Percentiles rank a stretch among this genome's conserved stretches.
Evolutionary conservation across 768 basidiomycete genomes (phyloP).

Genomic region (Boletus sensibilis): DNA sequence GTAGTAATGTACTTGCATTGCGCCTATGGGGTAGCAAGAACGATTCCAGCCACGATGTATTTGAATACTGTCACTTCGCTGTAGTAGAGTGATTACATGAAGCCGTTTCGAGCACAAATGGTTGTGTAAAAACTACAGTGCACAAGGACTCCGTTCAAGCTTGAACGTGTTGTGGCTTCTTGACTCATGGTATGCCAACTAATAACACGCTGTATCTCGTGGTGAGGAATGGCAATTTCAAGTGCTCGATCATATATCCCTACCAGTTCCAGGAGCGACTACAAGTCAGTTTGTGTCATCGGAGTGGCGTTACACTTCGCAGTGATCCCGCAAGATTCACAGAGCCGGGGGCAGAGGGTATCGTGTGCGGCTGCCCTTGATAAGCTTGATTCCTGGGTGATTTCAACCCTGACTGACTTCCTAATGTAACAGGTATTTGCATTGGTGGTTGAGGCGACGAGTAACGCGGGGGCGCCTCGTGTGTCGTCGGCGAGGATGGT

Average conservation of each 20-base stretch:
- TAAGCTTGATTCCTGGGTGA: conserved; percentile 5
- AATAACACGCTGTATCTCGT: background rate
- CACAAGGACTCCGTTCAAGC: conserved; percentile 1
- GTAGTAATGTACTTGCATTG: conserved; percentile 3
- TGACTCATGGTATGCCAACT: background rate
- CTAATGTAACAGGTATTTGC: conserved; percentile 19
- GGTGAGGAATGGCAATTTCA: background rate
- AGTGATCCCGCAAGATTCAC: conserved; percentile 20
- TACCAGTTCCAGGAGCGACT: background rate
- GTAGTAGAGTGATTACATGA: conserved; percentile 21
- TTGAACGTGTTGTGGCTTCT: background rate
- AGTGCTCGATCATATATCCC: conserved; percentile 2
- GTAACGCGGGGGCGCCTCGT: conserved; percentile 19
- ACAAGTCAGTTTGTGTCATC: conserved; percentile 12
- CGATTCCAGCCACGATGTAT: conserved; percentile 1
- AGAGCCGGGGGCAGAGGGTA: conserved; percentile 12
- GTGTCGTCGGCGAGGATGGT: conserved; percentile 39
- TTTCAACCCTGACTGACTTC: conserved; percentile 17
- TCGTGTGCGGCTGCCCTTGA: conserved; percentile 12
- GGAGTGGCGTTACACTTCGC: conserved; percentile 27
- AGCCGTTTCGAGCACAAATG: conserved; percentile 12
- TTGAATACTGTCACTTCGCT: conserved; percentile 9
- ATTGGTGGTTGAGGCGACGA: conserved; percentile 19
- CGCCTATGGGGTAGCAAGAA: background rate
- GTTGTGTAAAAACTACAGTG: conserved; percentile 12